Percentiles rank a stretch among this genome's conserved stretches.
Conservation (phyloP, 441 rosid species). For the Adansonia gregorii region DNA sequence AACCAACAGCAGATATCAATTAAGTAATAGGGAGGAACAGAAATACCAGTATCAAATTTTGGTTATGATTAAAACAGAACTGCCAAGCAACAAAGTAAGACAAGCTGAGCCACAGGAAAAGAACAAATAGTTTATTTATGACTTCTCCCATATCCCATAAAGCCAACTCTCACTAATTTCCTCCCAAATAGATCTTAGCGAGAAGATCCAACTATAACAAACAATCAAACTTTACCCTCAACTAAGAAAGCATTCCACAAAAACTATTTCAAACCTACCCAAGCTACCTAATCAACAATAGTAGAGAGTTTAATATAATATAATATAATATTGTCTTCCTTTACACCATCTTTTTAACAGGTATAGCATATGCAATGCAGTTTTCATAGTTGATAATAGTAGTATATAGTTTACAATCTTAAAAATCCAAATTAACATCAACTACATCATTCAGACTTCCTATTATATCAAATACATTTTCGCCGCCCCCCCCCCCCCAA, state of each 20-base stretch:
- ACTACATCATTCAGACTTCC: neutral
- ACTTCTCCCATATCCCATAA: neutral
- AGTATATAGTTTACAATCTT: neutral
- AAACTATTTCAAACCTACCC: neutral
- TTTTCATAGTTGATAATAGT: neutral
- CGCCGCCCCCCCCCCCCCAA: neutral
- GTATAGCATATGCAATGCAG: neutral
- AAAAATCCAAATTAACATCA: neutral
- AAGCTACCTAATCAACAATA: neutral
- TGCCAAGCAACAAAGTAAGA: neutral
- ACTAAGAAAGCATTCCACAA: constrained; percentile 9
- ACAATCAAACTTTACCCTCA: constrained; percentile 14
- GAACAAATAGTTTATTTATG: constrained; percentile 14
- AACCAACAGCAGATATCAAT: constrained; percentile 3
- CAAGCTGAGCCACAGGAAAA: neutral
- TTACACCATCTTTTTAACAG: constrained; percentile 14
- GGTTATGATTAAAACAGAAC: neutral
- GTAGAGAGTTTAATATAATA: neutral
- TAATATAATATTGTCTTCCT: too few relatives aligned
- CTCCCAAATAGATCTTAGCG: neutral
- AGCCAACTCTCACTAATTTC: neutral
- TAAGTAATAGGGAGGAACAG: neutral
- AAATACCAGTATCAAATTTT: constrained; percentile 5
- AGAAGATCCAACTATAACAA: neutral
- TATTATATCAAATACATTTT: neutral